Base-by-base conservation (phyloP, 768 basidiomycete genomes). In the Pholiota molesta region DNA sequence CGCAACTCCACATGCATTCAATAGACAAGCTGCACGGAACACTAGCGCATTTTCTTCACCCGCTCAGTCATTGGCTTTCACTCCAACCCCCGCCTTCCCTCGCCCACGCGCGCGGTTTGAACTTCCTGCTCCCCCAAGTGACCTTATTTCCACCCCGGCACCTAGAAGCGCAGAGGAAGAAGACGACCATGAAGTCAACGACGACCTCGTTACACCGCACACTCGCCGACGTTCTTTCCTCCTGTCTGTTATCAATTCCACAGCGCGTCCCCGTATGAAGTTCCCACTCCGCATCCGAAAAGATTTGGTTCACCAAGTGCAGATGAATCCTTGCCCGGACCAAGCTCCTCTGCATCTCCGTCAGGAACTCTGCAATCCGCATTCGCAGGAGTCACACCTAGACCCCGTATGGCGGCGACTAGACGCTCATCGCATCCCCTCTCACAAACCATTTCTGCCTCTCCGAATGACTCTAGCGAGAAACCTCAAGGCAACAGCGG, bases 221-320 rank as follows among this genome's bases (percentile, higher is more conserved):
- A 84, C 87, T 13, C 87, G 90, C 62, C 86, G 91, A 42, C 86
- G 87, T 16, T 93, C 91, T 0, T 94, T 95, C 77, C 83, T 95
- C 13, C 83, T 95, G 40, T 87, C 87, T 9, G 89, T 95, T 8
- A 90, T 95, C 70, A 90, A 93, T 69, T 92, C 92, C 5, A 92
- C 89, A 1, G 78, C 90, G 4, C 87, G 92, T 33, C 91, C 92
- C 0, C 84, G 89, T 9, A 78, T 94, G 69, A 81, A 83, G 69
- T 73, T 84, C 66, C 80, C 85, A 86, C 92, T 14, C 86, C 91
- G 40, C 83, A 88, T 74, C 84, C 86, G 0, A 78, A 78, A 44
- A 68, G 74, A 59, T 71, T 77, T 8, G 77, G 74, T 21, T 76
- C 74, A 0, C 75, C 77, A 19, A 65, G 68, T 29, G 66, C 70